These are phyloP conservation scores for Leishmania amazonensis DNA, from an alignment of 208 protist species.

Conservation along the genomic window DNA sequence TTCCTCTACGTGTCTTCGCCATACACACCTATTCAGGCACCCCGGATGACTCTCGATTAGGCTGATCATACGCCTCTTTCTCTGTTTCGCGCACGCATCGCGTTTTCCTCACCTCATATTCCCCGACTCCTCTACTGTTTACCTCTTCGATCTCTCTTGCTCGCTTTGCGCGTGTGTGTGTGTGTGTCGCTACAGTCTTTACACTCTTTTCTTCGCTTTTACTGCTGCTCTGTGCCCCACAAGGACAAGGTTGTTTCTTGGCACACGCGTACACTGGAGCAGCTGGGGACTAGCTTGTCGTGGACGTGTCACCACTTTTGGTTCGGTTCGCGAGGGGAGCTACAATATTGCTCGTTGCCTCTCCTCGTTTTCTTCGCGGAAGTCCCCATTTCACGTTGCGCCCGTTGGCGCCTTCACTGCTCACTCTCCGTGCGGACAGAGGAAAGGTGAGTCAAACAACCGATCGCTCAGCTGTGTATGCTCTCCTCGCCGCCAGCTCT, in stretches of 20 bases:
- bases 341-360: not conserved
- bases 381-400: not conserved
- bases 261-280: not conserved
- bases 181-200: not conserved
- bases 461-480: not conserved
- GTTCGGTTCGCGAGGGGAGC: not conserved
- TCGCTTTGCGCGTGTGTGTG: not conserved
- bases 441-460: not conserved
- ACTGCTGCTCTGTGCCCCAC: not conserved
- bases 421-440: not conserved
- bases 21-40: not conserved
- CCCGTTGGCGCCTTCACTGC: not conserved
- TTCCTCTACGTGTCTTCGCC: not conserved
- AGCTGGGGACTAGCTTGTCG: not conserved
- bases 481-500: not conserved
- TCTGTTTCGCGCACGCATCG: not conserved
- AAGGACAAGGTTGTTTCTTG: conserved; percentile 1
- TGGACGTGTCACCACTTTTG: not conserved
- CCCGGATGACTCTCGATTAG: not conserved
- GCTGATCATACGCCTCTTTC: not conserved
- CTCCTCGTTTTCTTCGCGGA: not conserved
- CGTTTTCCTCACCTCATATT: not conserved
- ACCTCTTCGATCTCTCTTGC: not conserved
- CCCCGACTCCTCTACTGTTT: not conserved
- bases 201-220: not conserved